Evolutionary conservation across 441 rosid genomes (phyloP), one percentile per base, ranked within the genome.

Genomic region (Iberis amara): DNA sequence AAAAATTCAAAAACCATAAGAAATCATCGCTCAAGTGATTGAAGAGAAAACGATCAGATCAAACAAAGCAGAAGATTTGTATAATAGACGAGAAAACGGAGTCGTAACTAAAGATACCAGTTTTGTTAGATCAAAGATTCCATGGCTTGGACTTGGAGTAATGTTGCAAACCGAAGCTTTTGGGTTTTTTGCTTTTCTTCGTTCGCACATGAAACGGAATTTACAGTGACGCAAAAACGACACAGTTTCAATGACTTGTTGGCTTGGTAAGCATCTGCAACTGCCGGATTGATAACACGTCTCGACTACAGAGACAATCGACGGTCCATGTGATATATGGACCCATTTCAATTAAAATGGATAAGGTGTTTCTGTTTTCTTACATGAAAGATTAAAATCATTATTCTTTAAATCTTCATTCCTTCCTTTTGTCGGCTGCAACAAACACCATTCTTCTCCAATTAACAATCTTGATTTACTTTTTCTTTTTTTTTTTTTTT

Each of bases 101-200:
- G 60, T 45, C 6, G 39, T 5, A 44, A 32, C 27, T 33, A 37
- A 35, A 47, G 47, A 39, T 52, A 66, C 66, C 70, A 66, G 53
- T 59, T 14, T 57, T 8, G 38, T 21, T 9, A 59, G 9, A 39
- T 10, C 8, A 44, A 66, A 59, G 70, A 65, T 59, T 59, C 61
- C 52, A 9, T 59, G 65, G 47, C 40, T 66, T 61, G 39, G 9
- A 51, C 11, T 48, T 45, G 59, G 51, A 51, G 26, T 10, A 61
- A 66, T 59, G 64, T 65, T 51, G 37, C 18, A 53, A 4, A 54
- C 47, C 28, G 65, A 66, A 59, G 65, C 44, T 52, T 66, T 59
- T 26, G 61, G 42, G 56, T 53, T 53, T 59, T 66, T 27, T 39
- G 51, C 35, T 39, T 39, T 62, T 42, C 69, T 58, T 65, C 64